These are phyloP conservation scores for Solanum aculeatissimum DNA, from an alignment of 305 asterid genomes.

Conservation along the genomic window DNA sequence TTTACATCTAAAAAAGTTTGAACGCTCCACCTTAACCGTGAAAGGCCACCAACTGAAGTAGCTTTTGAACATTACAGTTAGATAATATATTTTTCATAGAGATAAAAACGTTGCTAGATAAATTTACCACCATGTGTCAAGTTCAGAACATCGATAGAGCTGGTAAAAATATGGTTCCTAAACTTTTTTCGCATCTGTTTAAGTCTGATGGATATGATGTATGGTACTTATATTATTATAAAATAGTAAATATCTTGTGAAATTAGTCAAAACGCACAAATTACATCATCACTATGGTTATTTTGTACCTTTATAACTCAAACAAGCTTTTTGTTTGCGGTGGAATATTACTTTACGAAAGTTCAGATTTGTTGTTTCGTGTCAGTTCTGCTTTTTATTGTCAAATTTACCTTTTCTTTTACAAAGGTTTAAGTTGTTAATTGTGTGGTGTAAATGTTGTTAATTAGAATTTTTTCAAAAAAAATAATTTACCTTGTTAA, in stretches of 20 bases:
- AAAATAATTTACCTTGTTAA: background rate
- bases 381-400: background rate
- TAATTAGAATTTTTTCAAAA: background rate
- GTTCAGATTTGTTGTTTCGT: background rate
- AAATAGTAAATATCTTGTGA: background rate
- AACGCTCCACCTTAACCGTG: background rate
- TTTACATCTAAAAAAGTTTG: background rate
- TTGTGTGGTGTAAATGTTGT: background rate
- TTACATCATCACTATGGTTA: background rate
- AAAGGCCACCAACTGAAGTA: background rate
- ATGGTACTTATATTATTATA: background rate
- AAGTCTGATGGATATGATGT: too few relatives aligned
- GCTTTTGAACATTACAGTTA: background rate
- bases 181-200: too few relatives aligned
- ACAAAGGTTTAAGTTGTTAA: background rate
- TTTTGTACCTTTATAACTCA: background rate
- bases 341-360: background rate
- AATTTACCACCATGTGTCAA: too few relatives aligned
- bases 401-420: background rate
- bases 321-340: background rate
- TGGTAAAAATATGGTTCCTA: too few relatives aligned
- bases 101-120: too few relatives aligned
- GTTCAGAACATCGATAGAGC: too few relatives aligned
- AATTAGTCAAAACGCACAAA: background rate
- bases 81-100: background rate